Base-by-base conservation (phyloP, 2,329 filamentous ascomycete genomes). In the Xylariaceae sp. region DNA sequence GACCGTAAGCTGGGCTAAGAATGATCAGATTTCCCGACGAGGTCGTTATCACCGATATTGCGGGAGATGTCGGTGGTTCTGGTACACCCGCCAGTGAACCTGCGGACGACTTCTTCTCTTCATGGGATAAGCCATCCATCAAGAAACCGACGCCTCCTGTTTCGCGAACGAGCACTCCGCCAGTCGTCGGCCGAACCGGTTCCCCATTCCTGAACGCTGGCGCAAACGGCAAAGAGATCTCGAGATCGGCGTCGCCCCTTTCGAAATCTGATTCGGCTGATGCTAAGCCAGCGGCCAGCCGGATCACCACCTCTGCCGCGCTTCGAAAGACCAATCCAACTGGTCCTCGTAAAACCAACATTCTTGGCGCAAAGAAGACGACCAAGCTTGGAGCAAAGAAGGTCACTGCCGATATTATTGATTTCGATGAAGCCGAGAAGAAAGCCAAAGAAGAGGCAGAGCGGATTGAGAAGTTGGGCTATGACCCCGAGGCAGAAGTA, bases 381-480 rank as follows among this genome's bases (percentile, higher is more conserved):
- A 85, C 78, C 34, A 95, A 94, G 71, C 76, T 97, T 9, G 93
- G 91, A 28, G 91, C 83, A 19, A 97, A 97, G 79, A 97, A 97
- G 73, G 79, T 95, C 26, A 79, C 76, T 3, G 77, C 73, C 34
- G 86, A 90, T 51, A 69, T 82, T 11, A 90, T 98, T 49, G 91
- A 98, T 69, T 98, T 98, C 58, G 93, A 98, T 51, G 93, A 91
- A 64, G 93, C 90, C 3, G 93, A 98, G 73, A 89, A 87, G 66
- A 95, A 94, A 69, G 93, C 93, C 33, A 95, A 91, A 65, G 93
- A 97, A 66, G 93, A 98, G 66, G 93, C 90, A 3, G 93, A 97
- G 65, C 84, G 93, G 53, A 93, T 96, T 61, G 89, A 85, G 63
- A 95, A 95, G 68, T 73, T 98, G 17, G 93, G 93, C 30, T 98